phyloP scores from a whole-genome alignment of 805 yeast species.

The Naumovozyma dairenensis region DNA sequence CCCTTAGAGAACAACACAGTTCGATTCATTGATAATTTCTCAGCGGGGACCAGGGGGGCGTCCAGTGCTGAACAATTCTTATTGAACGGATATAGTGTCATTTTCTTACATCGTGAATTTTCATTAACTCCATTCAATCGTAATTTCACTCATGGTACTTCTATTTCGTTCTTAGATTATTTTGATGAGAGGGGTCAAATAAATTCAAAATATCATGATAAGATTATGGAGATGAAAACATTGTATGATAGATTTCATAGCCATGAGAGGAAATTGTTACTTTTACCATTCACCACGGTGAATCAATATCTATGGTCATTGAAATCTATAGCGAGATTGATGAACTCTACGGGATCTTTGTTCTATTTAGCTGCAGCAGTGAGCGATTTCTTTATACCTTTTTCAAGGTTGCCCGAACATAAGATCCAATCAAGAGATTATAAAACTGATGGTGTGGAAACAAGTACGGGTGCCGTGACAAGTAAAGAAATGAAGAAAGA shows the following conservation, averaged over 20 bases:
- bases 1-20: conserved; percentile 96
- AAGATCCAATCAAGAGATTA: conserved; percentile 79
- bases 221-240: conserved; percentile 52
- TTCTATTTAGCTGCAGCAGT: conserved; percentile 96
- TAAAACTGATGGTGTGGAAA: conserved; percentile 33
- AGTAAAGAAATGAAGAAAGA: conserved; percentile 1
- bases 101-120: conserved; percentile 86
- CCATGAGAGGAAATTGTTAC: conserved; percentile 31
- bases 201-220: conserved; percentile 46
- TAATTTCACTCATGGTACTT: conserved; percentile 71
- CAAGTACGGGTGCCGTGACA: not conserved
- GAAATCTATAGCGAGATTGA: conserved; percentile 48
- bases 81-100: conserved; percentile 80
- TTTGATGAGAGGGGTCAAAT: conserved; percentile 55
- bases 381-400: conserved; percentile 89
- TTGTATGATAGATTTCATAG: conserved; percentile 23
- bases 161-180: conserved; percentile 73
- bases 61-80: conserved; percentile 88
- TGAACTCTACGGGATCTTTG: conserved; percentile 54
- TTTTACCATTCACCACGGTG: conserved; percentile 88
- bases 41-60: conserved; percentile 98
- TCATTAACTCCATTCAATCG: conserved; percentile 88
- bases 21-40: conserved; percentile 89
- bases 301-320: conserved; percentile 87
- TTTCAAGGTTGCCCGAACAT: conserved; percentile 78